Evolutionary conservation across 2,329 filamentous ascomycete genomes (phyloP), one percentile per base, ranked within the genome.

Genomic region (Phoma herbarum): DNA sequence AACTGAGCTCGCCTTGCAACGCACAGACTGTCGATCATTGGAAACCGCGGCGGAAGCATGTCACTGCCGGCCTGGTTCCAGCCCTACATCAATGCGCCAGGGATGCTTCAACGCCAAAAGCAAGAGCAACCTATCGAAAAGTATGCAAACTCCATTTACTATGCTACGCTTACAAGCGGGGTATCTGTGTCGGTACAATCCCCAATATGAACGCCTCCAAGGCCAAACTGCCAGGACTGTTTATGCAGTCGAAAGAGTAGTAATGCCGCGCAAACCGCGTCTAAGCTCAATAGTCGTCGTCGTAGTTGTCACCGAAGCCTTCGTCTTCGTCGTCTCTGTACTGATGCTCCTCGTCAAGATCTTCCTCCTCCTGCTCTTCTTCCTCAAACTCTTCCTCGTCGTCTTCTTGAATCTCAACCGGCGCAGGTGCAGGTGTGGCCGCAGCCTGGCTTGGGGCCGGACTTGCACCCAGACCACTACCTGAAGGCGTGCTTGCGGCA

Each of bases 241-340:
- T 7, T 41, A 29, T 43, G 45, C 26, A 50, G 54, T 28, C n/a
- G 2, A 46, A 28, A 23, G 44, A 43, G 20, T 20, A 52, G 23
- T 14, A 33, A 31, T 4, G 25, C 46, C 10, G 33, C 25, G 10
- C 35, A 28, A 42, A 14, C 26, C 48, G 42, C 18, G n/a, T 18
- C 22, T 25, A 57, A 14, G 26, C 39, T 47, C 48, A 63, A 28
- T 66, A 72, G 37, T 71, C 66, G 29, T 73, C 64, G 26, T 69
- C 64, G 35, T 64, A 76, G 59, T 81, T 77, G n/a, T 80, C 77
- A 8, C 74, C 70, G 31, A 74, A 75, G 33, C 79, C 78, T 52
- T 77, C 75, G 52, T 82, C 79, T 51, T 80, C 76, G 42, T 78
- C 75, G 29, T 78, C 74, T 46, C 79, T 63, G 28, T 79, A 78